Base-by-base conservation (phyloP, 2,329 filamentous ascomycete genomes). In the Penicillium paneum region DNA sequence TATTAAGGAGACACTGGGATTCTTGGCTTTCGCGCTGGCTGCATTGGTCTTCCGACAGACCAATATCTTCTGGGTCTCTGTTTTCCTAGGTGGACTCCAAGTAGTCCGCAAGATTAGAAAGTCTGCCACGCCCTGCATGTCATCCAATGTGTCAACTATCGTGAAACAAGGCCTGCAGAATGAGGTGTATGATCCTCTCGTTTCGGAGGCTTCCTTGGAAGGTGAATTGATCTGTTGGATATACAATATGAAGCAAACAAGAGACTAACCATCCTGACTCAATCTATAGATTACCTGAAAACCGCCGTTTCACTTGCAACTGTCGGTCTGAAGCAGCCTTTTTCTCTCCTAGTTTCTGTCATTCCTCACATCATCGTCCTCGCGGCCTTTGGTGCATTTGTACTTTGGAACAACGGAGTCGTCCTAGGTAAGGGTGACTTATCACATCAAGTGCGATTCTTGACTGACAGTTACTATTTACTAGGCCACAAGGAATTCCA, bases 401-500 rank as follows among this genome's bases (percentile, higher is more conserved):
- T 97, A 0, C 64, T 81, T 8, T 94, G 88, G 88, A 99, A 99
- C 64, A 88, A 89, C 7, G 87, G 92, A 11, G 93, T 99, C 17
- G 94, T 97, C 1, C 83, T 99, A 3, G 92, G 90, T 89, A 76
- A 62, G 78, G 54, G 28, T 15, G 48, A 47, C 24, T 19, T 12
- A 32, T 13, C 38, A 47, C 19, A 31, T 42, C 29, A 26, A 5
- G 38, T 32, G 39, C 8, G 12, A 41, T 26, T 26, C 29, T 31
- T 45, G 19, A 46, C 29, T 52, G 29, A 46, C 24, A 42, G 7
- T 44, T 54, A 44, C 39, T 29, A 31, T 26, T 46, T 13, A 19
- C 3, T 52, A 91, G 90, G 92, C 35, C 94, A 99, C 74, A 97
- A 97, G 75, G 87, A 90, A 26, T 97, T 96, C 67, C 94, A 99